phyloP scores from a whole-genome alignment of 176 grass and related monocot genomes.

The Stipa capillata region DNA sequence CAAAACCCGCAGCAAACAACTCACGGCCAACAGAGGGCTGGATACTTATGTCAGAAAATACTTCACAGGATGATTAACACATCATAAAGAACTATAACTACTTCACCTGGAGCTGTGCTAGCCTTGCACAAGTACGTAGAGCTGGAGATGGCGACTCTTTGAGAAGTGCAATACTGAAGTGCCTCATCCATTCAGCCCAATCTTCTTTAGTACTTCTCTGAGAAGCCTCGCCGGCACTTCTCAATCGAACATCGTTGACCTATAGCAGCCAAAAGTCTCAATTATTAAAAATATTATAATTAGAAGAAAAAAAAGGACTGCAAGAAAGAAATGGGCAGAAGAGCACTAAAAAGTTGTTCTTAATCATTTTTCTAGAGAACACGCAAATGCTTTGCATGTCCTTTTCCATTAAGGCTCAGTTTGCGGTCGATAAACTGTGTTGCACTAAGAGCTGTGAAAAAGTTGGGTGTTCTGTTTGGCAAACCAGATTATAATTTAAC shows the following conservation, averaged over 20 bases:
- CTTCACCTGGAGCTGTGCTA: slow-evolving; percentile 85
- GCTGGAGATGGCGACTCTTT: slow-evolving; percentile 98
- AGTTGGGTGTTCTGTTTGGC: no score
- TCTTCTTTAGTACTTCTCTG: slow-evolving; percentile 98
- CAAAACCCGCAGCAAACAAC: slow-evolving; percentile 96
- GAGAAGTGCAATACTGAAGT: slow-evolving; percentile 97
- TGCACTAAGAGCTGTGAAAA: no score
- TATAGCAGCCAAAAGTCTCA: slow-evolving; percentile 29
- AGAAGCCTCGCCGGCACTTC: slow-evolving; percentile 91
- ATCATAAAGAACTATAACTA: slow-evolving; percentile 27
- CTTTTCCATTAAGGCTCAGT: no score
- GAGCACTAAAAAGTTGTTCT: neutral
- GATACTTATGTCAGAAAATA: slow-evolving; percentile 52
- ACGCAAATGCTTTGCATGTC: no score
- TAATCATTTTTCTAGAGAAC: neutral
- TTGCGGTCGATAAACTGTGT: no score
- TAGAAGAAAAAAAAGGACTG: neutral
- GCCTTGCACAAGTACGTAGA: slow-evolving; percentile 86
- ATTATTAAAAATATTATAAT: neutral
- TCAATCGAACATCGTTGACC: slow-evolving; percentile 85
- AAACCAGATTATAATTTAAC: no score
- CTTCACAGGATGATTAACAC: slow-evolving; percentile 14
- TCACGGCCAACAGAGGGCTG: slow-evolving; percentile 95
- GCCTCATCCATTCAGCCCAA: slow-evolving; percentile 99
- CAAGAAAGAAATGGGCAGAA: neutral